Base-by-base conservation (phyloP, 2,329 filamentous ascomycete genomes). In the Colletotrichum costaricense region DNA sequence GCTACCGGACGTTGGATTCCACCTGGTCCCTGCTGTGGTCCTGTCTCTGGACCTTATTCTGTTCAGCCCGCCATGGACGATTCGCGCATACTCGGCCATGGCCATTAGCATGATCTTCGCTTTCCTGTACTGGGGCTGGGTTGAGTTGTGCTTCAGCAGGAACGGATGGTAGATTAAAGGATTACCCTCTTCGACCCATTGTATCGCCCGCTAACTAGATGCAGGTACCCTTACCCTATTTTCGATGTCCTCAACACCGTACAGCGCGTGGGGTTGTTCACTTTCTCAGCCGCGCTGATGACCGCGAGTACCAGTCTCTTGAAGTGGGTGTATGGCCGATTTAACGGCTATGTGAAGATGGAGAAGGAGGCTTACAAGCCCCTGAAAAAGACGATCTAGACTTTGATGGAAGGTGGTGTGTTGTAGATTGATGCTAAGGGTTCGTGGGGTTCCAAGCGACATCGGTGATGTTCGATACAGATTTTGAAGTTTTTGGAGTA, bases 141-240 rank as follows among this genome's bases (percentile, higher is more conserved):
- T 95, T 28, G 93, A 95, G 81, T 86, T 90, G 28, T 95, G 93
- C 83, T 93, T 89, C 77, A 86, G 86, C 57, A 85, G 88, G 72
- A 95, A 95, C 77, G 90, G 92, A 78, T 89, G 86, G 90, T 91
- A 79, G 3, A 35, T 35, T 80, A 88, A 83, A 42, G 33, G 26
- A 57, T 38, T 28, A 19, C 16, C 2, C 19, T 14, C 14, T 8
- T 26, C 33, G 22, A 56, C 33, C 22, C 16, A 24, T 38, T 26
- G 58, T 4, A n/a, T 86, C 81, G 77, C 56, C 56, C 33, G 49
- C 67, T 78, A 60, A 77, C 70, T 16, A 38, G 30, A 11, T 49
- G 55, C 65, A 93, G 92, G 86, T 97, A 97, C 77, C 95, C 95
- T 0, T 98, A 98, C 81, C 95, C 95, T 1, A 88, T 98, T 30